Conservation (phyloP, 768 basidiomycete species). For the Serpula lacrymans region DNA sequence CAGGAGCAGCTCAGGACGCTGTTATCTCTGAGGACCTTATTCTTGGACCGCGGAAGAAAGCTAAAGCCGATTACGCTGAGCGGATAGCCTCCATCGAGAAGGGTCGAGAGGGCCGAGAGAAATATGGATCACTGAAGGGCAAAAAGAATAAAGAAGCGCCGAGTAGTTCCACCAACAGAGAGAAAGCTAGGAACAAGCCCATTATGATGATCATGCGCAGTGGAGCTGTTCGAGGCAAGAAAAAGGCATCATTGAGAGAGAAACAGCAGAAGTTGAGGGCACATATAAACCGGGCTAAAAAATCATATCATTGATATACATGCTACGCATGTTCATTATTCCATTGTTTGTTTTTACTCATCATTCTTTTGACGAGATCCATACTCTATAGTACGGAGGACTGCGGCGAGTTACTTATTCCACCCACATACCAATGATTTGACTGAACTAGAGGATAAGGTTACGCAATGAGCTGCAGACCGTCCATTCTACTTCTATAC, state of each 20-base stretch:
- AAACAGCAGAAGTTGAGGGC: constrained; percentile 77
- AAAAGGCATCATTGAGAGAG: constrained; percentile 75
- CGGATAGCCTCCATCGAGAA: constrained; percentile 89
- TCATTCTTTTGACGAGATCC: too few relatives aligned
- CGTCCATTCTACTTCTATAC: too few relatives aligned
- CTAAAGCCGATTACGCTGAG: constrained; percentile 90
- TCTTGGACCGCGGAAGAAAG: constrained; percentile 89
- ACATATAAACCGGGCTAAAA: constrained; percentile 74
- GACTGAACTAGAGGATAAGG: too few relatives aligned
- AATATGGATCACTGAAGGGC: constrained; percentile 87
- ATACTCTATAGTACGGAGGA: too few relatives aligned
- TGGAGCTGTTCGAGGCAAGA: constrained; percentile 74
- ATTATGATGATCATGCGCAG: constrained; percentile 91
- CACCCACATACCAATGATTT: too few relatives aligned
- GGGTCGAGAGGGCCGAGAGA: constrained; percentile 92
- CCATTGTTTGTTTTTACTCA: background rate
- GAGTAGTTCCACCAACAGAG: constrained; percentile 87
- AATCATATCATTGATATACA: constrained; percentile 22
- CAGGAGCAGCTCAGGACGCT: constrained; percentile 34
- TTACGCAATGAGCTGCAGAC: too few relatives aligned
- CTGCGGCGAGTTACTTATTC: too few relatives aligned
- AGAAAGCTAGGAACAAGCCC: constrained; percentile 92
- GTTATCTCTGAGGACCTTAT: constrained; percentile 92
- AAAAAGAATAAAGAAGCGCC: constrained; percentile 81
- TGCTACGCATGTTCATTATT: background rate